These are phyloP conservation scores for Arthromyces matolae DNA, from an alignment of 768 basidiomycete genomes.

Conservation along the genomic window DNA sequence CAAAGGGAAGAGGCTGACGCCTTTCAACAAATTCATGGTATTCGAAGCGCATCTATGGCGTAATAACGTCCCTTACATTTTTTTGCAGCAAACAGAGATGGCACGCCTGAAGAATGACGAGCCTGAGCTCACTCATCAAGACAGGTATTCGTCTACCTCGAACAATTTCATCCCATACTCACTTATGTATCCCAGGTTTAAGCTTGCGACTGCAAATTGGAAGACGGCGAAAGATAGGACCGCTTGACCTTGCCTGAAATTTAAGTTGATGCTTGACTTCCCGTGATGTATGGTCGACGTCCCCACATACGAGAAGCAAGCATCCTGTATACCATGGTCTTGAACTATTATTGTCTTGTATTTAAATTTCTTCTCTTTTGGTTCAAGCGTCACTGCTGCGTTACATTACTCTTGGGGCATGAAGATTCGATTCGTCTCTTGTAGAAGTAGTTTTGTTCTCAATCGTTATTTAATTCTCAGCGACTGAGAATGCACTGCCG, in stretches of 20 bases:
- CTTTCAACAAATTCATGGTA: constrained; percentile 76
- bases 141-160: constrained; percentile 60
- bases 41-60: constrained; percentile 6
- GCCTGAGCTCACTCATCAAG: constrained; percentile 68
- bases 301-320: too few relatives aligned
- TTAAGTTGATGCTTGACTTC: constrained; percentile 1
- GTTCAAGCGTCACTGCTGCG: too few relatives aligned
- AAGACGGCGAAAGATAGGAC: constrained; percentile 66
- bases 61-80: background rate
- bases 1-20: constrained; percentile 59
- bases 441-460: too few relatives aligned
- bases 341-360: too few relatives aligned
- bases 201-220: constrained; percentile 74
- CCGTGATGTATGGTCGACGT: too few relatives aligned
- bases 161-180: background rate
- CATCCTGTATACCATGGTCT: too few relatives aligned
- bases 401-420: too few relatives aligned
- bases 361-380: too few relatives aligned
- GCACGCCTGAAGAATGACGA: constrained; percentile 73
- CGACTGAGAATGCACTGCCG: too few relatives aligned
- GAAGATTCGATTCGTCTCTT: too few relatives aligned
- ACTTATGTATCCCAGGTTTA: constrained; percentile 46
- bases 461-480: too few relatives aligned
- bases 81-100: constrained; percentile 64
- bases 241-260: constrained; percentile 19